Conservation (phyloP, 441 rosid genomes). For the Erodium texanum region DNA sequence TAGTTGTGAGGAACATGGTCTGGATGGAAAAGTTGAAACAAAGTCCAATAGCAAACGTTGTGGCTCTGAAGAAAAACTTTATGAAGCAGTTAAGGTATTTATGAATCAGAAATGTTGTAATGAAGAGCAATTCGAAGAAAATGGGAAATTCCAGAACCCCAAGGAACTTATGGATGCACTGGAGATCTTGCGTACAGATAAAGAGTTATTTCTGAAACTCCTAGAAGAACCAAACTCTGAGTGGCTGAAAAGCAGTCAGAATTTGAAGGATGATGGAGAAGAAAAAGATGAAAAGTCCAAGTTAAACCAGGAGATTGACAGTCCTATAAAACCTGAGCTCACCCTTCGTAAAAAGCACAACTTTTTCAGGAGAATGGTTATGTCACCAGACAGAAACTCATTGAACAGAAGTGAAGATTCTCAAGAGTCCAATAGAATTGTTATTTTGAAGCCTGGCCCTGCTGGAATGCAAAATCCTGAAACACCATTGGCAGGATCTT, state of each 20-base stretch:
- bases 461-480: slow-evolving; percentile 25
- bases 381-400: slow-evolving; percentile 39
- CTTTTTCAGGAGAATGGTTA: slow-evolving; percentile 52
- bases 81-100: slow-evolving; percentile 57
- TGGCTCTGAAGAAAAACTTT: slow-evolving; percentile 59
- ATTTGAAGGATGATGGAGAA: slow-evolving; percentile 30
- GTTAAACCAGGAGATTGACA: slow-evolving; percentile 31
- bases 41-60: slow-evolving; percentile 28
- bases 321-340: slow-evolving; percentile 26
- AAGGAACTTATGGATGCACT: slow-evolving; percentile 73
- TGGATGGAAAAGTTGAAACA: slow-evolving; percentile 10
- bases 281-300: slow-evolving; percentile 36
- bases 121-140: slow-evolving; percentile 18
- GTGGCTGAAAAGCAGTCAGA: slow-evolving; percentile 38
- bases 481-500: slow-evolving; percentile 32
- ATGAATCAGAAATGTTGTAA: slow-evolving; percentile 50
- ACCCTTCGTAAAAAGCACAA: slow-evolving; percentile 40
- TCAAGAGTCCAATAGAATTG: slow-evolving; percentile 48
- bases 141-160: slow-evolving; percentile 39
- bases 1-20: slow-evolving; percentile 31
- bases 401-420: slow-evolving; percentile 32
- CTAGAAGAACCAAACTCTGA: slow-evolving; percentile 63
- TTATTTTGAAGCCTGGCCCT: slow-evolving; percentile 73
- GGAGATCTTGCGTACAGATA: slow-evolving; percentile 62
- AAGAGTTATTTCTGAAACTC: slow-evolving; percentile 62